phyloP scores from a whole-genome alignment of 2,329 filamentous ascomycete genomes.

The Alternaria sp. region DNA sequence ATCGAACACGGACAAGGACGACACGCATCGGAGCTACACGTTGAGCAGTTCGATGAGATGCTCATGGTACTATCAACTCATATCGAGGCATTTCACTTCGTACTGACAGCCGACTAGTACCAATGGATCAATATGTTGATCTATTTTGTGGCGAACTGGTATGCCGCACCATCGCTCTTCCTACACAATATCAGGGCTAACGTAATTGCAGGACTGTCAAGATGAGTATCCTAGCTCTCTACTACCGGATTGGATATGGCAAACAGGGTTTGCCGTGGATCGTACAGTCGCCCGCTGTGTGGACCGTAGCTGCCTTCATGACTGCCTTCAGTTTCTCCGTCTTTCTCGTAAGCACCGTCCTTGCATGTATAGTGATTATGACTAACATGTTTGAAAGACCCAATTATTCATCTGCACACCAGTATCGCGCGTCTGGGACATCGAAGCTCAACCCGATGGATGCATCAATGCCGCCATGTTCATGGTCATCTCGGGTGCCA shows the following conservation, averaged over 20 bases:
- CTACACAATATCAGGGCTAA: background rate
- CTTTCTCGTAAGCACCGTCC: constrained; percentile 26
- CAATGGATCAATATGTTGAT: constrained; percentile 40
- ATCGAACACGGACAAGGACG: constrained; percentile 36
- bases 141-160: constrained; percentile 43
- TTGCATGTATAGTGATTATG: background rate
- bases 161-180: background rate
- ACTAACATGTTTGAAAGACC: constrained; percentile 16
- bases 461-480: constrained; percentile 33
- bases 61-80: constrained; percentile 26
- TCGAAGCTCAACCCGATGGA: constrained; percentile 19
- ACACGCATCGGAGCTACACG: constrained; percentile 27
- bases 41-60: constrained; percentile 33
- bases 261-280: constrained; percentile 36
- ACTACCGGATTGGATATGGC: constrained; percentile 38
- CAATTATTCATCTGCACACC: constrained; percentile 36
- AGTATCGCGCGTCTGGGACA: constrained; percentile 31
- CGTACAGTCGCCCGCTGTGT: constrained; percentile 32
- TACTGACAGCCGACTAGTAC: constrained; percentile 27
- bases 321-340: constrained; percentile 32
- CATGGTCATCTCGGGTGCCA: constrained; percentile 31
- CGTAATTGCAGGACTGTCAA: constrained; percentile 35
- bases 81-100: too few relatives aligned
- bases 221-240: constrained; percentile 42
- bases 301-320: constrained; percentile 30